A percentile compares a stretch with the other conserved stretches of the same genome.
Evolutionary conservation across 2,329 filamentous ascomycete genomes (phyloP).

Genomic region (Fusarium euwallaceae): DNA sequence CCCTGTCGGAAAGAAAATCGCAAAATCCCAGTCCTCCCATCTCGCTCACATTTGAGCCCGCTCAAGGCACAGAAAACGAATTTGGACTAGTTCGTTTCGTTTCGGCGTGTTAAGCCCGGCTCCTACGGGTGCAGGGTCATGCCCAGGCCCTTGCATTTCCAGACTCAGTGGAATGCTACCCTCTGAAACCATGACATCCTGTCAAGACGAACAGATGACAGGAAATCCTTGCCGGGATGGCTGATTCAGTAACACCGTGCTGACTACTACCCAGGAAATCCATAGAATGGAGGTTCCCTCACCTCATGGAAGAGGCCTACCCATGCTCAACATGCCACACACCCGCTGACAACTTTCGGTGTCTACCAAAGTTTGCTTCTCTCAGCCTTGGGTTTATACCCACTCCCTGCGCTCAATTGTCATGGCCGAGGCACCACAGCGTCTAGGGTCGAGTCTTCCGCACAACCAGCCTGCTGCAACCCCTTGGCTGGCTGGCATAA

Average conservation of each 20-base stretch:
- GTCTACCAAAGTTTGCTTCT: not conserved
- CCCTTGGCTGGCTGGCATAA: not conserved
- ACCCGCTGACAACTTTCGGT: not conserved
- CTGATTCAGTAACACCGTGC: not conserved
- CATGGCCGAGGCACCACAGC: not conserved
- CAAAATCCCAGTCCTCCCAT: no score
- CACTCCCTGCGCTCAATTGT: not conserved
- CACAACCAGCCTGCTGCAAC: not conserved
- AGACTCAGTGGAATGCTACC: not conserved
- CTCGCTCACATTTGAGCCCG: no score
- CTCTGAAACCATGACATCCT: not conserved
- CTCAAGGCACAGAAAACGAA: no score
- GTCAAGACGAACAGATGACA: not conserved
- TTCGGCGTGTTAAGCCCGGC: no score
- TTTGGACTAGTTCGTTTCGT: no score
- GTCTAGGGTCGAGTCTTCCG: not conserved
- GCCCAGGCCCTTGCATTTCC: not conserved
- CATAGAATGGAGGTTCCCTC: not conserved
- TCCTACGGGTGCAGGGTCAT: no score
- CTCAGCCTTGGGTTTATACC: not conserved
- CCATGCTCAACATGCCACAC: not conserved
- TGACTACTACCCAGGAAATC: not conserved
- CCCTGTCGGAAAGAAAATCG: no score
- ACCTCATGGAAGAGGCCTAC: not conserved
- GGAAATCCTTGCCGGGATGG: not conserved